A percentile compares a stretch with the other conserved stretches of the same genome.
phyloP scores from a whole-genome alignment of 306 rosid species.

The Oxytropis ochrocephala region DNA sequence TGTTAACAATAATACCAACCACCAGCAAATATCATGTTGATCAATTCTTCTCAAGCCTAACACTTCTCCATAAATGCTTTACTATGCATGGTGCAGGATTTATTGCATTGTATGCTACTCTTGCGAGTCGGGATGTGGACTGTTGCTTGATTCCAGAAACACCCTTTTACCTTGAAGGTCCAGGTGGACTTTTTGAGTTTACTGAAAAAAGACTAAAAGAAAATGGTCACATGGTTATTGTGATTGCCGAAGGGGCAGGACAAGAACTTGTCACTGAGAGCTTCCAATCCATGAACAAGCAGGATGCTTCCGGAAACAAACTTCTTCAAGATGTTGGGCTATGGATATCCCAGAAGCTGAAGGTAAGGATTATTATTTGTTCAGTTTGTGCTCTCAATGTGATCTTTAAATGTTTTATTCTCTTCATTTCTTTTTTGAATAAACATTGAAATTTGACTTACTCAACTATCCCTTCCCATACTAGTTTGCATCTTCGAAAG shows the following conservation, averaged over 20 bases:
- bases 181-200: slow-evolving; percentile 85
- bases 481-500: neutral
- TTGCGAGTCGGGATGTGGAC: slow-evolving; percentile 95
- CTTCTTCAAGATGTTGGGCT: slow-evolving; percentile 93
- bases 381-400: neutral
- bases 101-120: slow-evolving; percentile 93
- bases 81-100: slow-evolving; percentile 54
- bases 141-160: slow-evolving; percentile 97
- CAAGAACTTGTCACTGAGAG: slow-evolving; percentile 74
- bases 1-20: neutral
- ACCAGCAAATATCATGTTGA: neutral
- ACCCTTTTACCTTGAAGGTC: slow-evolving; percentile 85
- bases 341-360: slow-evolving; percentile 82
- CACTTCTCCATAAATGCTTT: neutral
- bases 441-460: neutral
- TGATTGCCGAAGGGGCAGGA: slow-evolving; percentile 96
- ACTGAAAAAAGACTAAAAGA: slow-evolving; percentile 68
- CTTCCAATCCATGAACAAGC: slow-evolving; percentile 33
- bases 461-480: neutral
- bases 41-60: neutral
- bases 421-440: neutral
- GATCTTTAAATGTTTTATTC: neutral
- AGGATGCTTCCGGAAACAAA: slow-evolving; percentile 96
- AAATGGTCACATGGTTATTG: slow-evolving; percentile 91
- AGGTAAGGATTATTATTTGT: slow-evolving; percentile 39